Base-by-base conservation (phyloP, 768 basidiomycete genomes). In the Tylopilus sp. region DNA sequence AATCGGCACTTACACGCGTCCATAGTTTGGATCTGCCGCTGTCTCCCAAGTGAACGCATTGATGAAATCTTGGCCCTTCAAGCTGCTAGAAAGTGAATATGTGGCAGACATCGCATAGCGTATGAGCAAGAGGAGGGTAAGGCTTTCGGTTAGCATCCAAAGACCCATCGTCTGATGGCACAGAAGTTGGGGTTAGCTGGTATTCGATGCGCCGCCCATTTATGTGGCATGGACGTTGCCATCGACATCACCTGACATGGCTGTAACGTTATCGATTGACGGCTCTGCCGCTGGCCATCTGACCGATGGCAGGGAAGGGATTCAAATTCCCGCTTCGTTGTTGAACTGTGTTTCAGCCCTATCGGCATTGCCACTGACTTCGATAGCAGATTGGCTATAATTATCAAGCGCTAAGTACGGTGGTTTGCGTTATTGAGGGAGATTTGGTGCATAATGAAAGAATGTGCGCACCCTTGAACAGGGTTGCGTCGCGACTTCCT, bases 11-110 rank as follows among this genome's bases (percentile, higher is more conserved):
- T 55, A 65, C 64, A 65, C 64, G 3, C 63, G 60, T 12, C 70
- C 70, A 13, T 48, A 33, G 18, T 69, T 71, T 17, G 69, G 64
- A 38, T 71, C 70, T 1, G 57, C 2, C 11, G 48, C 57, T 3
- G 67, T 62, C 30, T 51, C 22, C 55, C 61, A 67, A 22, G 39
- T 40, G 45, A 71, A 67, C 0, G 72, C 66, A 11, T 68, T 57
- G 51, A 79, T 63, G 61, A 87, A 85, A 10, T 60, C 68, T 31
- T 64, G 56, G n/a, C 84, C 84, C 15, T 70, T 63, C 57, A 74
- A 65, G 50, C 70, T 77, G 53, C 79, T 78, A 18, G 73, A 67
- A 28, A 71, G 69, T 11, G 57, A 51, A 63, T 85, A 85, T 0
- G 73, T 75, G 11, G 73, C 78, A 8, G 71, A 74, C 12, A 68